These are phyloP conservation scores for Malassezia yamatoensis DNA, from an alignment of 1,284 basidiomycete species.

Conservation along the genomic window DNA sequence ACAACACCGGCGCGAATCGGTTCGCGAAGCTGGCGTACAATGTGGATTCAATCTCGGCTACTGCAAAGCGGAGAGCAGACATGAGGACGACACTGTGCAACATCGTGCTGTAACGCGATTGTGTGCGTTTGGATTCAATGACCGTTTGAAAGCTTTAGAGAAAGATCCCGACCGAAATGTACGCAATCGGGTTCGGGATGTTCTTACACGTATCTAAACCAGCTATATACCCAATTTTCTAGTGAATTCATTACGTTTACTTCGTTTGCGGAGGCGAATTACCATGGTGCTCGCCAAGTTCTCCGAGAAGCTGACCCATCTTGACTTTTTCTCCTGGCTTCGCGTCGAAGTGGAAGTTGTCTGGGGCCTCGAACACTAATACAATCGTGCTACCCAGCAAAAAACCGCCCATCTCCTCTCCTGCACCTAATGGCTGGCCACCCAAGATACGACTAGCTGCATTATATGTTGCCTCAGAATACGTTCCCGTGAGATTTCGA, in stretches of 20 bases:
- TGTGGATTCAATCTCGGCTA: constrained; percentile 8
- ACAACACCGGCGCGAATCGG: neutral
- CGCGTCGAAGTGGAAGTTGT: constrained; percentile 69
- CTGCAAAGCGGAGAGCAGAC: neutral
- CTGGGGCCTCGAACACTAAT: constrained; percentile 88
- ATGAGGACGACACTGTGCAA: neutral
- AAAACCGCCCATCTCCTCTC: constrained; percentile 97
- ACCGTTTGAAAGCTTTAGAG: neutral
- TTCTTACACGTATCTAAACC: neutral
- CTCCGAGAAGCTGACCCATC: constrained; percentile 63
- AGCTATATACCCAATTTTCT: neutral
- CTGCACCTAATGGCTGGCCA: constrained; percentile 75
- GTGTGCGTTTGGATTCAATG: constrained; percentile 8
- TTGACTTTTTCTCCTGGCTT: constrained; percentile 73
- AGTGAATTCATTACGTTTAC: constrained; percentile 13
- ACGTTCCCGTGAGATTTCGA: constrained; percentile 59
- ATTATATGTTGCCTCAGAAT: constrained; percentile 64
- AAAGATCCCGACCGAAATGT: neutral
- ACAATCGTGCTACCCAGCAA: constrained; percentile 90
- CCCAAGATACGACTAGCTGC: constrained; percentile 55
- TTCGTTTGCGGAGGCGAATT: no score
- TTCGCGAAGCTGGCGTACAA: constrained; percentile 9
- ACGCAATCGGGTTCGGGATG: neutral
- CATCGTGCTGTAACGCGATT: neutral
- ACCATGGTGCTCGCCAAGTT: constrained; percentile 16